Percentiles rank a stretch among this genome's conserved stretches.
phyloP scores from a whole-genome alignment of 768 basidiomycete genomes.

The Boletus rubescentipes region DNA sequence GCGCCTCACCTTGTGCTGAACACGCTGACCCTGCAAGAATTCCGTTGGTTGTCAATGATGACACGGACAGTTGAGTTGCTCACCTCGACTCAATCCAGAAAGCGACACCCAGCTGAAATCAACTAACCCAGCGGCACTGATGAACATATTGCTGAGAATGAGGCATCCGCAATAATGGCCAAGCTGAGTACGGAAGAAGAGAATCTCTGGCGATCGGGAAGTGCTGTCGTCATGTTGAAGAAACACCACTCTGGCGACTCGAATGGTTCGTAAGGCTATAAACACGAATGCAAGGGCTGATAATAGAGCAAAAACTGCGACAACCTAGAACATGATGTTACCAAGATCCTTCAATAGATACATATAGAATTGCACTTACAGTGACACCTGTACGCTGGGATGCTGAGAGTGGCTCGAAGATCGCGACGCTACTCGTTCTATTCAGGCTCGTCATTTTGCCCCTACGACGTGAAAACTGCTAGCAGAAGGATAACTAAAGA shows the following conservation, averaged over 20 bases:
- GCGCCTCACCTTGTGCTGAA: conserved; percentile 54
- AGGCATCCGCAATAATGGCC: conserved; percentile 69
- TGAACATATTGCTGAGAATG: conserved; percentile 56
- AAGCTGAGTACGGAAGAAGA: conserved; percentile 71
- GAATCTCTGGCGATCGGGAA: conserved; percentile 40
- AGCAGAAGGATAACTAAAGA: not conserved
- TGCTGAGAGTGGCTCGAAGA: conserved; percentile 12
- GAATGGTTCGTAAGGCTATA: conserved; percentile 48
- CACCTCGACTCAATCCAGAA: conserved; percentile 50
- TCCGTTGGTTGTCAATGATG: conserved; percentile 1
- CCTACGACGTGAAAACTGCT: not conserved
- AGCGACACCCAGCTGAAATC: conserved; percentile 48
- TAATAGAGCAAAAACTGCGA: conserved; percentile 52
- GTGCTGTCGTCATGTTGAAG: conserved; percentile 30
- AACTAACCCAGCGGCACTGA: conserved; percentile 52
- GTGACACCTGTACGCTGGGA: conserved; percentile 14
- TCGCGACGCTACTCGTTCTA: conserved; percentile 1
- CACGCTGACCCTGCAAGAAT: conserved; percentile 45
- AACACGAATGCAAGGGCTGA: conserved; percentile 53
- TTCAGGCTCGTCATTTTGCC: conserved; percentile 3
- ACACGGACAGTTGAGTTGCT: conserved; percentile 6
- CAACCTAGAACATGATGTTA: conserved; percentile 30
- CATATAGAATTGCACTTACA: conserved; percentile 16
- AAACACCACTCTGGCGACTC: conserved; percentile 41
- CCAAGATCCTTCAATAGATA: not conserved